Percentiles rank a stretch among this genome's conserved stretches.
These are phyloP conservation scores for Amanita inopinata DNA, from an alignment of 768 basidiomycete species.

Conservation along the genomic window DNA sequence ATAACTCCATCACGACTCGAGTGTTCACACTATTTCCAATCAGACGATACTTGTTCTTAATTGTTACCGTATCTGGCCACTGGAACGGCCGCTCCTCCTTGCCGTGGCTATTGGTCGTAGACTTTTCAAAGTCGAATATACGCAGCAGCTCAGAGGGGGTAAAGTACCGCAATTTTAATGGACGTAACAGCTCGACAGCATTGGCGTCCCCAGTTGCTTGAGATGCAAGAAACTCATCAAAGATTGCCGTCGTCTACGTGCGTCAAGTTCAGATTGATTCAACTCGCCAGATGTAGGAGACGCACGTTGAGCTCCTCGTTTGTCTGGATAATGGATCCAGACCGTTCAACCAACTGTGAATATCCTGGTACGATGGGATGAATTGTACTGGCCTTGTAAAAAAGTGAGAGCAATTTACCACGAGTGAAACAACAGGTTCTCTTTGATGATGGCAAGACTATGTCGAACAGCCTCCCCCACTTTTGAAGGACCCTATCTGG, in stretches of 20 bases:
- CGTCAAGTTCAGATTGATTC: background rate
- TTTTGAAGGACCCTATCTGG: conserved; percentile 56
- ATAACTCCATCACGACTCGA: conserved; percentile 51
- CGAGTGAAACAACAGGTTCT: conserved; percentile 77
- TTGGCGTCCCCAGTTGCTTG: conserved; percentile 28
- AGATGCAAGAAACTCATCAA: conserved; percentile 42
- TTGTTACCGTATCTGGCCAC: conserved; percentile 58
- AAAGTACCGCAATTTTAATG: conserved; percentile 66
- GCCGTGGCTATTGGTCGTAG: conserved; percentile 9
- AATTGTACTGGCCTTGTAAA: too few species aligned
- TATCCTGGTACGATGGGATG: conserved; percentile 38
- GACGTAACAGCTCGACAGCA: conserved; percentile 44
- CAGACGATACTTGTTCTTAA: conserved; percentile 62
- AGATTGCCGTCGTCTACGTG: conserved; percentile 50
- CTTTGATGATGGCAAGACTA: conserved; percentile 51
- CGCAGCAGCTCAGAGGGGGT: conserved; percentile 63
- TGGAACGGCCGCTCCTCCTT: conserved; percentile 23
- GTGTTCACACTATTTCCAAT: conserved; percentile 85
- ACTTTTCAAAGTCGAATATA: conserved; percentile 48
- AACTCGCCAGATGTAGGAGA: background rate
- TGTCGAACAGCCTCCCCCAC: conserved; percentile 78
- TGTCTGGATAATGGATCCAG: conserved; percentile 70
- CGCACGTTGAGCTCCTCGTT: conserved; percentile 57
- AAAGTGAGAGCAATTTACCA: conserved; percentile 31
- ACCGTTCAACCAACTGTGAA: conserved; percentile 64